Base-by-base conservation (phyloP, 768 basidiomycete species). In the Boletus bicolor region DNA sequence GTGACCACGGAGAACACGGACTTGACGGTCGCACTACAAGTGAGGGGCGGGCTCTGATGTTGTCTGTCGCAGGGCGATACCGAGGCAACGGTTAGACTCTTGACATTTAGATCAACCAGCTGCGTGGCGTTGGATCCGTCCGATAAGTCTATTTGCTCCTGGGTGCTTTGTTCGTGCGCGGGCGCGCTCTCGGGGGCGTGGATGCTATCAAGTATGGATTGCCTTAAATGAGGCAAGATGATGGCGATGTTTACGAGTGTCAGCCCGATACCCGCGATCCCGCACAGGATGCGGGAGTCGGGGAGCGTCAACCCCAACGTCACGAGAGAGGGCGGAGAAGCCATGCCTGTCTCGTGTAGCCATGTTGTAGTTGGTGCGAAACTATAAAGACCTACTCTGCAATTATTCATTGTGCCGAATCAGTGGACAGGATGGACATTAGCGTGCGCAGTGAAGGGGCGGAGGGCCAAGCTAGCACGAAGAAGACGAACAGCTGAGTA, bases 371-470 rank as follows among this genome's bases (percentile, higher is more conserved):
- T 67, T 35, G 65, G 36, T 21, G 50, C 51, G 49, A 62, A 67
- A 38, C 60, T 62, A 56, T 69, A 67, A 60, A 68, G 68, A 36
- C 66, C 66, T 59, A 60, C 61, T 56, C 61, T 69, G 59, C 49
- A 60, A 52, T 52, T 64, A 44, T 62, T 62, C 66, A 67, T 68
- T 30, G 51, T 56, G 46, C 7, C 41, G 39, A 53, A 49, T 46
- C 12, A 52, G 52, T 37, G 39, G 26, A 41, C 35, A 37, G 28
- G 39, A 39, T 49, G 58, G 15, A 41, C 56, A 60, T 50, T 39
- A 8, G 51, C 53, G 46, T 43, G 51, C 36, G 50, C 7, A 44
- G 38, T 24, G 39, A 42, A 53, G 14, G 47, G 32, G 44, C 0
- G 19, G 28, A 14, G 26, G 34, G 34, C 11, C 35, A 28, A 34